Conservation (phyloP, 495 filamentous ascomycete species). For the Evansstolkia leycettana region DNA sequence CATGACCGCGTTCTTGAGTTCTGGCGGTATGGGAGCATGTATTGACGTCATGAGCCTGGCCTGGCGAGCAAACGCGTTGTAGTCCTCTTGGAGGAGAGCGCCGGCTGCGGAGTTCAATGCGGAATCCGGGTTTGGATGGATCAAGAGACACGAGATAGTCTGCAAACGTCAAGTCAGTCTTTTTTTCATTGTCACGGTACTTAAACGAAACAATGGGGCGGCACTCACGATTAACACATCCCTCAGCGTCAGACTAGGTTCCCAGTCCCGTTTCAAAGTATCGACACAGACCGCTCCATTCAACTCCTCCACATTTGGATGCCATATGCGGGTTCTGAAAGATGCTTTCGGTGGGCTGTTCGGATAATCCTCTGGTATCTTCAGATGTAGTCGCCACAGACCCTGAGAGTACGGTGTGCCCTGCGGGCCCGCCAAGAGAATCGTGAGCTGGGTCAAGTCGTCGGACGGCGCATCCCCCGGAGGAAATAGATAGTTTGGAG, state of each 20-base stretch:
- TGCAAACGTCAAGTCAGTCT: slow-evolving; percentile 6
- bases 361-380: slow-evolving; percentile 54
- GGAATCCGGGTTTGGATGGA: slow-evolving; percentile 60
- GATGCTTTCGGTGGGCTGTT: slow-evolving; percentile 51
- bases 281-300: slow-evolving; percentile 60
- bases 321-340: slow-evolving; percentile 59
- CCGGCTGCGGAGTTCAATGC: slow-evolving; percentile 57
- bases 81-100: slow-evolving; percentile 49
- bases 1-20: slow-evolving; percentile 27
- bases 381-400: slow-evolving; percentile 48
- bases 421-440: slow-evolving; percentile 49
- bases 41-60: slow-evolving; percentile 57
- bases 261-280: slow-evolving; percentile 61
- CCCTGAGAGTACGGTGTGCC: slow-evolving; percentile 52
- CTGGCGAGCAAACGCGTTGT: slow-evolving; percentile 44
- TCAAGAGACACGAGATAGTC: slow-evolving; percentile 61
- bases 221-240: slow-evolving; percentile 48
- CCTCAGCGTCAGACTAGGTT: slow-evolving; percentile 42
- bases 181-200: background rate
- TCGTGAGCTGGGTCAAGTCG: slow-evolving; percentile 47
- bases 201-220: background rate
- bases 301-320: slow-evolving; percentile 58
- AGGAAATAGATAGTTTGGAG: slow-evolving; percentile 57
- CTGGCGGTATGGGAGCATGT: slow-evolving; percentile 43
- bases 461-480: slow-evolving; percentile 28